Evolutionary conservation across 2,329 filamentous ascomycete species (phyloP), one percentile per base, ranked within the genome.

Genomic region (Chaetomiaceae sp.): DNA sequence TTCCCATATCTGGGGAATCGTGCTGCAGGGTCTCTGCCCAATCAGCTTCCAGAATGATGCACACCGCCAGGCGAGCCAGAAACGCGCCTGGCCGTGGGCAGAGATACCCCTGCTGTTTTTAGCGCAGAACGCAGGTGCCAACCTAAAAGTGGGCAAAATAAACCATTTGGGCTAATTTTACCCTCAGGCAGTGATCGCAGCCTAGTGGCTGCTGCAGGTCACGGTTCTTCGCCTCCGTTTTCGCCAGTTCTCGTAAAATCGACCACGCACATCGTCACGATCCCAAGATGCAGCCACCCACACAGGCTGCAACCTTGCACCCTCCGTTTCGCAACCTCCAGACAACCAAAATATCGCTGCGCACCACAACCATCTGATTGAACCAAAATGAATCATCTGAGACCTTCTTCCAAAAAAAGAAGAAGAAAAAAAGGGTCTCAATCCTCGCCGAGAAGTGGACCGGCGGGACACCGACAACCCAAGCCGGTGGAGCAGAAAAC

Each of bases 81-180:
- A 34, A 36, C 33, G 18, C 30, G 18, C 8, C 41, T 29, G 27
- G 2, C 11, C 11, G 29, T 9, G 25, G 11, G 6, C 32, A 20
- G 20, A 33, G n/a, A 11, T n/a, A 47, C 10, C 44, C 44, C 40
- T 37, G 48, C 33, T 23, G 48, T 43, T 36, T n/a, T 43, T 44
- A 44, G 33, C 11, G 27, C 32, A 21, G 23, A 14, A n/a, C n/a
- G n/a, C n/a, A n/a, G n/a, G n/a, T n/a, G n/a, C n/a, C n/a, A n/a
- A n/a, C n/a, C 25, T 20, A 14, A 30, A 46, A 50, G 21, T 41
- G 50, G 54, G 54, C 37, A 53, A 56, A 56, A 56, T 53, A 45
- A n/a, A 32, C 9, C 30, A 11, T 4, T 7, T 50, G 46, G 54
- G 54, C 54, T 53, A 56, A 53, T 42, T 56, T 51, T 53, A 56